These are phyloP conservation scores for Penicillium arizonense DNA, from an alignment of 495 filamentous ascomycete genomes.

Conservation along the genomic window DNA sequence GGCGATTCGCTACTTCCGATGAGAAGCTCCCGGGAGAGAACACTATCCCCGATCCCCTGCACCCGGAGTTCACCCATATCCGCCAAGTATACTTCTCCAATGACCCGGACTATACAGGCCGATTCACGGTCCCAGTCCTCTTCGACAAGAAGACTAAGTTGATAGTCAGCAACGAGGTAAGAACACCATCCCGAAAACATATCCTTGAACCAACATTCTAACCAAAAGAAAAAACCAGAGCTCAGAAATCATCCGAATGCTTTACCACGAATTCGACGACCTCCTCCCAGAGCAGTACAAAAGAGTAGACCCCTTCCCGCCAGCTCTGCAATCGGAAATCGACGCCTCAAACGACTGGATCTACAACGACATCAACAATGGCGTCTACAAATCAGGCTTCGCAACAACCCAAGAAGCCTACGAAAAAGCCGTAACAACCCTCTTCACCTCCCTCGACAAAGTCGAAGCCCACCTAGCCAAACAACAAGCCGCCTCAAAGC, in stretches of 20 bases:
- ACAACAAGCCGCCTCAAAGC: slow-evolving; percentile 38
- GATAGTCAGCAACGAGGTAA: slow-evolving; percentile 58
- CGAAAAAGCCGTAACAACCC: slow-evolving; percentile 59
- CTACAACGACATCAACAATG: slow-evolving; percentile 83
- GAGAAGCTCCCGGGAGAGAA: slow-evolving; percentile 63
- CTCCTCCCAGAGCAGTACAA: slow-evolving; percentile 56
- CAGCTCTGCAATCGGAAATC: slow-evolving; percentile 57
- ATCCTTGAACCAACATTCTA: neutral
- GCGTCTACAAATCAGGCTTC: slow-evolving; percentile 77
- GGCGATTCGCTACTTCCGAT: slow-evolving; percentile 70
- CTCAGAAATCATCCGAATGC: slow-evolving; percentile 66
- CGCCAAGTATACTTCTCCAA: slow-evolving; percentile 61
- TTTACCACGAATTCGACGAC: slow-evolving; percentile 73
- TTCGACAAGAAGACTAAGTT: slow-evolving; percentile 60
- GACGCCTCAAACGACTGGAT: slow-evolving; percentile 79
- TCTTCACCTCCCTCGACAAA: slow-evolving; percentile 71
- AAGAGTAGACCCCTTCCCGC: slow-evolving; percentile 63
- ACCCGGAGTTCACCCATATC: slow-evolving; percentile 53
- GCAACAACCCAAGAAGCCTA: slow-evolving; percentile 78
- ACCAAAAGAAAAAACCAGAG: slow-evolving; percentile 20
- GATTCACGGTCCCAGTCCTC: slow-evolving; percentile 62
- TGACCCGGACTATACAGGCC: slow-evolving; percentile 56
- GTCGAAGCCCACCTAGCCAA: slow-evolving; percentile 64
- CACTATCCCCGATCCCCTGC: slow-evolving; percentile 50
- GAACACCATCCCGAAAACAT: neutral